These are phyloP conservation scores for Mortierella polycephala DNA, from an alignment of 371 early-diverging fungal species.

Conservation along the genomic window DNA sequence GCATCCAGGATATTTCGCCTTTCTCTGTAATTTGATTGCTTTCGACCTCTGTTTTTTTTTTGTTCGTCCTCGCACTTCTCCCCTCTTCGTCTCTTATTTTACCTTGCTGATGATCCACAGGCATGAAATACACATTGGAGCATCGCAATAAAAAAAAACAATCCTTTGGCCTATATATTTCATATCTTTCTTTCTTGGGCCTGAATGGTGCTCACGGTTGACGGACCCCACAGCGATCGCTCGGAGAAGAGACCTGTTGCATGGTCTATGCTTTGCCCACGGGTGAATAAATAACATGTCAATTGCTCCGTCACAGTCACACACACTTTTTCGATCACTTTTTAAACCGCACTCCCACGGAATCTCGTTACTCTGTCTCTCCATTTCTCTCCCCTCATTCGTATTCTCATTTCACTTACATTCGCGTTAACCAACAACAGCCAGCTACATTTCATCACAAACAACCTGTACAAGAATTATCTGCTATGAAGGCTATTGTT, in stretches of 20 bases:
- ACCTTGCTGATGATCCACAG: neutral
- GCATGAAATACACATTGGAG: no score
- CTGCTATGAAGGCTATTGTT: slow-evolving; percentile 43
- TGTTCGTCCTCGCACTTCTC: neutral
- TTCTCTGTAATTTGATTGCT: neutral
- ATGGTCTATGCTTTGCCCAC: no score
- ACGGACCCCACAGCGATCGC: no score
- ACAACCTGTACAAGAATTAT: neutral
- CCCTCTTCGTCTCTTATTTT: neutral
- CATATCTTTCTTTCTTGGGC: no score
- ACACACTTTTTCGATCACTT: neutral
- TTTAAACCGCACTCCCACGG: neutral
- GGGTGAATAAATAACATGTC: no score
- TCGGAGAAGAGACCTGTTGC: no score
- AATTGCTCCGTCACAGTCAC: neutral
- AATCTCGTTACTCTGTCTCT: neutral
- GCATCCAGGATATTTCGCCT: neutral
- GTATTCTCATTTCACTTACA: neutral
- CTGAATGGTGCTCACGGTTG: no score
- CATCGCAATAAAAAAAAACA: neutral
- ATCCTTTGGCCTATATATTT: neutral
- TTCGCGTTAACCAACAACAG: neutral
- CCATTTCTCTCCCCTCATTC: neutral
- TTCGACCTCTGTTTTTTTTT: neutral
- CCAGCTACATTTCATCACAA: no score